Percentiles rank a stretch among this genome's conserved stretches.
phyloP scores from a whole-genome alignment of 2,329 filamentous ascomycete genomes.

The Decorospora gaudefroyi region DNA sequence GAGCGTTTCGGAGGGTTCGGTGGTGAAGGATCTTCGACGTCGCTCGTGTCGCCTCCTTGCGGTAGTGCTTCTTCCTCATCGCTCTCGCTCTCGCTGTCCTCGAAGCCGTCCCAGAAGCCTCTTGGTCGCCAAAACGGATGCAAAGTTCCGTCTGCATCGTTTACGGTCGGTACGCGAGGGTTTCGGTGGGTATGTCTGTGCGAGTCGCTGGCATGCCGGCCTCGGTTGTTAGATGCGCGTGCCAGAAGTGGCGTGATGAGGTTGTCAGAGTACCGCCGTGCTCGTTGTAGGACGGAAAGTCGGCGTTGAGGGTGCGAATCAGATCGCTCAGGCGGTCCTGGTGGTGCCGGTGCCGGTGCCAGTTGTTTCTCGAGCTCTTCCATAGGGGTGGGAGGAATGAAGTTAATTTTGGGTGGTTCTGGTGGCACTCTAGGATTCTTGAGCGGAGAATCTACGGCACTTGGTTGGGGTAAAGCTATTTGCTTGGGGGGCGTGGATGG shows the following conservation, averaged over 20 bases:
- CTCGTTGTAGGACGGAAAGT: slow-evolving; percentile 50
- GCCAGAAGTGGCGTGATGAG: slow-evolving; percentile 50
- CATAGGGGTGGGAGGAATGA: slow-evolving; percentile 60
- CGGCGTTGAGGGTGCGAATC: slow-evolving; percentile 46
- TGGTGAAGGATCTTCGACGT: slow-evolving; percentile 38
- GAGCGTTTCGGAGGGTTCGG: slow-evolving; percentile 25
- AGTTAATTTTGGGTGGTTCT: slow-evolving; percentile 59
- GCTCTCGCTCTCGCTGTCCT: slow-evolving; percentile 47
- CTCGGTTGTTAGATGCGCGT: slow-evolving; percentile 33
- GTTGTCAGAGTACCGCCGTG: slow-evolving; percentile 53
- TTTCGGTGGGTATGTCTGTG: slow-evolving; percentile 24
- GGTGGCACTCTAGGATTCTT: slow-evolving; percentile 63
- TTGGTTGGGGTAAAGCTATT: slow-evolving; percentile 25
- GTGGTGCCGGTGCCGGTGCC: slow-evolving; percentile 29
- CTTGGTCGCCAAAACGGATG: slow-evolving; percentile 67
- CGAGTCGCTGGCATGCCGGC: slow-evolving; percentile 30
- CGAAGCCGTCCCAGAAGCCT: slow-evolving; percentile 65
- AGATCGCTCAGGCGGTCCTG: slow-evolving; percentile 38
- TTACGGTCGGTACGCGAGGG: slow-evolving; percentile 36
- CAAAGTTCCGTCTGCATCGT: slow-evolving; percentile 53
- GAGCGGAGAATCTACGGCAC: slow-evolving; percentile 59
- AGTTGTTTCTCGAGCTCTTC: slow-evolving; percentile 53
- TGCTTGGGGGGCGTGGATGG: slow-evolving; percentile 47
- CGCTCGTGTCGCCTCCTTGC: slow-evolving; percentile 53
- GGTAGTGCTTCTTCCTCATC: slow-evolving; percentile 48